Base-by-base conservation (phyloP, 2,329 filamentous ascomycete species). In the Xylariaceae sp. region DNA sequence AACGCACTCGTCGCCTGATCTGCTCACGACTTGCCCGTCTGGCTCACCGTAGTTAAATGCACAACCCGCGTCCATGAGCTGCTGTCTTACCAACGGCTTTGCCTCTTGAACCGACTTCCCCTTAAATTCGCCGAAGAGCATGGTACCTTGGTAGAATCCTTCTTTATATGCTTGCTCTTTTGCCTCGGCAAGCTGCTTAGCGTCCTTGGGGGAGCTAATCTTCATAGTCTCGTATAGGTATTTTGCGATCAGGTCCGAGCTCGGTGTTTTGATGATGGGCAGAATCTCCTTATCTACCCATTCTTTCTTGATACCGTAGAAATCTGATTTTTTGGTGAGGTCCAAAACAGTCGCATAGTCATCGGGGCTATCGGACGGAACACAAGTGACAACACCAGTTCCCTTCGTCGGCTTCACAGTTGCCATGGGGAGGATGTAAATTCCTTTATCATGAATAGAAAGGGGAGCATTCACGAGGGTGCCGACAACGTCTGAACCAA, bases 81-180 rank as follows among this genome's bases (percentile, higher is more conserved):
- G 78, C 64, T 87, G 78, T 56, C 87, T 81, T 42, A 96, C 89
- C 66, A 95, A 87, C 55, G 87, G 84, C 74, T 96, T 96, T 32
- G 88, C 91, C 48, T 82, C 80, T 66, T 94, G 87, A 7, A 99
- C 94, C 58, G 88, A 81, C 70, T 92, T 82, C 45, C 92, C 94
- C 68, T 86, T 87, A 72, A 88, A 95, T 30, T 96, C 88, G 49
- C 94, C 94, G 53, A 89, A 80, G 56, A 90, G 76, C 84, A 99
- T 89, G 50, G 80, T 86, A 58, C 94, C 94, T 73, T 96, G 90
- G 75, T 99, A 99, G 76, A 89, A 97, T 14, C 91, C 94, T 66
- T 96, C 91, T 71, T 94, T 96, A 78, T 99, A 99, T 0, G 94
- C 91, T 58, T 95, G 75, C 59, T 97, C 92, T 74, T 99, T 99